These are phyloP conservation scores for Phaffia tasmanica DNA, from an alignment of 768 basidiomycete genomes.

Conservation along the genomic window DNA sequence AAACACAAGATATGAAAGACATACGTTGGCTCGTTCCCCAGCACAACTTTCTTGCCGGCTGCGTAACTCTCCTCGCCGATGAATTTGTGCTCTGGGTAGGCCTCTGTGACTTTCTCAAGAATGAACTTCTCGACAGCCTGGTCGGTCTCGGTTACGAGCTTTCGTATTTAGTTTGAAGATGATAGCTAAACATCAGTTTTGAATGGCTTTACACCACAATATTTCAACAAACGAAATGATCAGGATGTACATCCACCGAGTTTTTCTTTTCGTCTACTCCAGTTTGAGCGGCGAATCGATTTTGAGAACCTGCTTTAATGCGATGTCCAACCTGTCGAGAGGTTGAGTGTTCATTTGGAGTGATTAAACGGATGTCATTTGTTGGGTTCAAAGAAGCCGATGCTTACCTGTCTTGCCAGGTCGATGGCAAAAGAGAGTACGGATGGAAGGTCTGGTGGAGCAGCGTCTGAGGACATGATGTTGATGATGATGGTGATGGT, in stretches of 20 bases:
- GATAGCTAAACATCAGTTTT: too few species aligned
- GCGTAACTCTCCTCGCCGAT: constrained; percentile 92
- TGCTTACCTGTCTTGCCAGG: constrained; percentile 66
- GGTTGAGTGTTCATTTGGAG: constrained; percentile 37
- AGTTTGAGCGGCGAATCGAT: constrained; percentile 43
- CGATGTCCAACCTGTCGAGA: constrained; percentile 31
- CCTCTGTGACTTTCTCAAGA: not conserved
- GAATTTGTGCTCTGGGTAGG: constrained; percentile 63
- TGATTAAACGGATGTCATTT: not conserved
- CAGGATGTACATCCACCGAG: constrained; percentile 53
- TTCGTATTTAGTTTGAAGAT: not conserved
- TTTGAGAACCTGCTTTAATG: constrained; percentile 55
- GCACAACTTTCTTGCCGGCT: constrained; percentile 52
- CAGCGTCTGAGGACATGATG: too few species aligned
- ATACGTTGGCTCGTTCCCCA: constrained; percentile 85
- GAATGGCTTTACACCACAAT: too few species aligned
- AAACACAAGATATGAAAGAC: constrained; percentile 40
- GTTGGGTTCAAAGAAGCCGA: constrained; percentile 50
- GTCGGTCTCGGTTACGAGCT: constrained; percentile 86
- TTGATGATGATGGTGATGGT: too few species aligned
- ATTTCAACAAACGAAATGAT: not conserved
- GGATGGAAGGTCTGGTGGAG: constrained; percentile 3
- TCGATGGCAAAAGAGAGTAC: constrained; percentile 52
- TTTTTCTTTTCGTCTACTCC: constrained; percentile 75
- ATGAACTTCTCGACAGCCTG: constrained; percentile 45